Percentiles rank a stretch among this genome's conserved stretches.
Evolutionary conservation across 768 basidiomycete species (phyloP).

Genomic region (Panellus pusillus): DNA sequence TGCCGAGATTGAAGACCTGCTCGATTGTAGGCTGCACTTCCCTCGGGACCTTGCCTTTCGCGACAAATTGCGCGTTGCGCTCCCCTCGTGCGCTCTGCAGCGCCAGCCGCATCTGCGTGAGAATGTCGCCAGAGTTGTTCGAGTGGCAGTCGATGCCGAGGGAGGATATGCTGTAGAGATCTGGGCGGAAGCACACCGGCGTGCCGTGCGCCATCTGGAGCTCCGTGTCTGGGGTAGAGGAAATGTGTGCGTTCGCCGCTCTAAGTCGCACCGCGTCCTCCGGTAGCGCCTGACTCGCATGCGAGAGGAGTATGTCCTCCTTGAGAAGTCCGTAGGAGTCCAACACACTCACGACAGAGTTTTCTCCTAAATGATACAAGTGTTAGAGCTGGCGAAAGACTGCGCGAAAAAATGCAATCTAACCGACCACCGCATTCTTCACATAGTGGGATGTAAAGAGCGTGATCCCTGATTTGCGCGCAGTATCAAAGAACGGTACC

Average conservation of each 20-base stretch:
- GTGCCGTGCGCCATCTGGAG: conserved; percentile 13
- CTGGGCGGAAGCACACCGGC: conserved; percentile 14
- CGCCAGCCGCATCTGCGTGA: conserved; percentile 18
- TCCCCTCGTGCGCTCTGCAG: conserved; percentile 11
- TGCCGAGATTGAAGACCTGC: conserved; percentile 17
- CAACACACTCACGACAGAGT: conserved; percentile 5
- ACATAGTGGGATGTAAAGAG: conserved; percentile 17
- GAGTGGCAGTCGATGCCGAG: conserved; percentile 20
- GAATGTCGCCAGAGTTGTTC: conserved; percentile 16
- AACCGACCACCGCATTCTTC: background rate
- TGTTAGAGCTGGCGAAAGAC: too few species aligned
- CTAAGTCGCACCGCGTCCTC: conserved; percentile 11
- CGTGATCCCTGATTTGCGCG: conserved; percentile 4
- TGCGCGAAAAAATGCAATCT: background rate
- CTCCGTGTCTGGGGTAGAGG: conserved; percentile 16
- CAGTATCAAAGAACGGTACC: background rate
- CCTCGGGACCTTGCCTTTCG: background rate
- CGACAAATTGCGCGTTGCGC: conserved; percentile 7
- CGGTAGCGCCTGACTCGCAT: conserved; percentile 2
- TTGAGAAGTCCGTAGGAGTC: conserved; percentile 14
- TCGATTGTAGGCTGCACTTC: background rate
- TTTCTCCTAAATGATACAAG: background rate
- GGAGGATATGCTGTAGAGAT: conserved; percentile 7
- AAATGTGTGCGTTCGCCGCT: conserved; percentile 8
- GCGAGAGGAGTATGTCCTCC: conserved; percentile 16